A percentile compares a stretch with the other conserved stretches of the same genome.
These are phyloP conservation scores for Garcia nutans DNA, from an alignment of 345 rosid species.

Conservation along the genomic window DNA sequence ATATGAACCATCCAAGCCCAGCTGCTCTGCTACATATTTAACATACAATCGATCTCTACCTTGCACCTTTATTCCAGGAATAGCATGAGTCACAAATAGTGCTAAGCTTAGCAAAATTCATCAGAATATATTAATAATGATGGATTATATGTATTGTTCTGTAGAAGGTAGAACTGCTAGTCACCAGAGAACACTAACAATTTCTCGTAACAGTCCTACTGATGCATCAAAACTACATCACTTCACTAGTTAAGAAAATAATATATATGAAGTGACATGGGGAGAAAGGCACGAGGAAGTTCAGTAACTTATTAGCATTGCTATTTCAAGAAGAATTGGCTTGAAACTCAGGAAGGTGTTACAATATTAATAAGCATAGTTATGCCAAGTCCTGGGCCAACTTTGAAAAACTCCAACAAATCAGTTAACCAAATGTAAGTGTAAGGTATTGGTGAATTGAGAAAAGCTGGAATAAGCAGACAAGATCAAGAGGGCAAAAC, in stretches of 20 bases:
- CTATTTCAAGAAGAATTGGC: not conserved
- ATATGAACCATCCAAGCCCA: conserved; percentile 87
- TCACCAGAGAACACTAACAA: not conserved
- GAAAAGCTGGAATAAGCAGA: not conserved
- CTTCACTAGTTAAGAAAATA: not conserved
- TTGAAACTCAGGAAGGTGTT: not conserved
- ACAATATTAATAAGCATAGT: not conserved
- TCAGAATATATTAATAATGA: not conserved
- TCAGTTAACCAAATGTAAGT: not conserved
- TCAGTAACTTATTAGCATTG: not conserved
- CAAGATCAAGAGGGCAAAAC: conserved; percentile 1
- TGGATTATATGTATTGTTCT: not conserved
- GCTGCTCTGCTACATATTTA: conserved; percentile 65
- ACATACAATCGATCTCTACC: conserved; percentile 84
- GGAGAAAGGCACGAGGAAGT: not conserved
- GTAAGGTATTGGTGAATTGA: not conserved
- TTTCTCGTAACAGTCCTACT: not conserved
- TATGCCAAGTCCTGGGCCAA: not conserved
- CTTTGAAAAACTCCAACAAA: not conserved
- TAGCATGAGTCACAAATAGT: conserved; percentile 16
- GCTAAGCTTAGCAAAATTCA: conserved; percentile 8
- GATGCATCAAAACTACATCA: not conserved
- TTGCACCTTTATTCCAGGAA: conserved; percentile 67
- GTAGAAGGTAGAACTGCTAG: not conserved
- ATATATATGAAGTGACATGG: not conserved